Evolutionary conservation across 176 grass and related monocot genomes (phyloP), one percentile per base, ranked within the genome.

Genomic region (Carex scoparia): DNA sequence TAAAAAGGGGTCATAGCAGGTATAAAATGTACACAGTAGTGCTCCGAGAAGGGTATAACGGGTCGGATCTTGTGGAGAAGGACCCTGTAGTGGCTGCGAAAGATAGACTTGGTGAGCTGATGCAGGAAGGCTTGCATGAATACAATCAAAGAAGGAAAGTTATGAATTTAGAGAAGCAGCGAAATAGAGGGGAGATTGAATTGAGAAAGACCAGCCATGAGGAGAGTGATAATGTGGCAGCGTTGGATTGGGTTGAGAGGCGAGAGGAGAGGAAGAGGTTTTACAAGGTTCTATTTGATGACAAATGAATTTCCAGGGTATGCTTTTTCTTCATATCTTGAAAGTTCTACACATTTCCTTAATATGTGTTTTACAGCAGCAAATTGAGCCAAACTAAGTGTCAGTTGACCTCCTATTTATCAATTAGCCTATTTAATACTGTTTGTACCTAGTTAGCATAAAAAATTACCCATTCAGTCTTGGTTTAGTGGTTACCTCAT

Each of bases 81-180:
- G 95, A 94, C 67, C 91, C 85, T 7, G 75, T 94, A 84, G 93
- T 94, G n/a, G 61, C 60, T 3, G 89, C 79, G 0, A 98, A 98
- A 86, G 86, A 98, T 38, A 88, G 46, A 65, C 91, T 98, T 0
- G 93, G 95, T 68, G 91, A 94, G 83, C 86, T 98, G 13, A 98
- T 98, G 93, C 93, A 98, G 77, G 95, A 98, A 70, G 93, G 95
- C 23, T 69, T 98, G 33, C 93, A 95, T 12, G 93, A 98, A 74
- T 94, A 90, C 79, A 98, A 95, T 85, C 86, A 78, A 69, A 70
- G 86, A 62, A 81, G 81, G 13, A 68, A 69, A 51, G 69, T 81
- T 0, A 49, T 38, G 0, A 98, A 98, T 91, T 86, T 98, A 69
- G 93, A 92, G 88, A 98, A 98, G 76, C 92, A 75, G 83, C 91